Conservation (phyloP, 2,329 filamentous ascomycete genomes). For the Hypocrella siamensis region DNA sequence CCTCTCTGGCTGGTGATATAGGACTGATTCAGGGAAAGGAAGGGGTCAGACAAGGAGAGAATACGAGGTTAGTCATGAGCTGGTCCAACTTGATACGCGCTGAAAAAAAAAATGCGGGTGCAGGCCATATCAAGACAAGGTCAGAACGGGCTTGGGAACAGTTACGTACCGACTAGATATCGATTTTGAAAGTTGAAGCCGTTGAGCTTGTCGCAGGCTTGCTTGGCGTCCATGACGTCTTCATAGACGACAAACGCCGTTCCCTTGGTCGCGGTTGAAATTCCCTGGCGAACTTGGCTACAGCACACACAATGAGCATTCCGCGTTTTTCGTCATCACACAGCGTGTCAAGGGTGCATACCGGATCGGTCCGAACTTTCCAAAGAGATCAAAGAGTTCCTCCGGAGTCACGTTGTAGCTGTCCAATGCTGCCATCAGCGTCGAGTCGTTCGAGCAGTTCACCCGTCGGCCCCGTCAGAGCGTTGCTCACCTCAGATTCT, state of each 20-base stretch:
- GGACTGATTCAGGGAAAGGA: slow-evolving; percentile 21
- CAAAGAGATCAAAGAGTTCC: slow-evolving; percentile 97
- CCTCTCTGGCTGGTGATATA: slow-evolving; percentile 52
- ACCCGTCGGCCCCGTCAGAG: too few relatives aligned
- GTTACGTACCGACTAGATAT: slow-evolving; percentile 77
- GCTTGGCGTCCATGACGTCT: slow-evolving; percentile 97
- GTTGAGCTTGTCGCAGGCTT: slow-evolving; percentile 98
- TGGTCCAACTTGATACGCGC: not conserved
- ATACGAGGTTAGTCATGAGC: too few relatives aligned
- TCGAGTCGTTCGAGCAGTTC: too few relatives aligned
- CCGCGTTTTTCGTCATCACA: too few relatives aligned
- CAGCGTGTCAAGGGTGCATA: slow-evolving; percentile 32
- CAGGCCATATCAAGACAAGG: not conserved
- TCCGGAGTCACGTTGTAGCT: slow-evolving; percentile 99
- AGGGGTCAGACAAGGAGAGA: not conserved
- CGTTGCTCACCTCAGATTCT: slow-evolving; percentile 95
- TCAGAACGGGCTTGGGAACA: not conserved
- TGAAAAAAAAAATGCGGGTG: not conserved
- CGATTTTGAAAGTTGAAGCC: slow-evolving; percentile 99
- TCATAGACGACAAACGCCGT: slow-evolving; percentile 99
- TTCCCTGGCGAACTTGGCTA: slow-evolving; percentile 96
- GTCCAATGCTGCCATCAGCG: too few relatives aligned
- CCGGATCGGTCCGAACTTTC: slow-evolving; percentile 92
- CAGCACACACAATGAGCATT: slow-evolving; percentile 7
- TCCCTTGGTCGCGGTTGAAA: slow-evolving; percentile 92